Evolutionary conservation across 2,329 filamentous ascomycete species (phyloP).

Genomic region (Aspergillus pseudotamarii): DNA sequence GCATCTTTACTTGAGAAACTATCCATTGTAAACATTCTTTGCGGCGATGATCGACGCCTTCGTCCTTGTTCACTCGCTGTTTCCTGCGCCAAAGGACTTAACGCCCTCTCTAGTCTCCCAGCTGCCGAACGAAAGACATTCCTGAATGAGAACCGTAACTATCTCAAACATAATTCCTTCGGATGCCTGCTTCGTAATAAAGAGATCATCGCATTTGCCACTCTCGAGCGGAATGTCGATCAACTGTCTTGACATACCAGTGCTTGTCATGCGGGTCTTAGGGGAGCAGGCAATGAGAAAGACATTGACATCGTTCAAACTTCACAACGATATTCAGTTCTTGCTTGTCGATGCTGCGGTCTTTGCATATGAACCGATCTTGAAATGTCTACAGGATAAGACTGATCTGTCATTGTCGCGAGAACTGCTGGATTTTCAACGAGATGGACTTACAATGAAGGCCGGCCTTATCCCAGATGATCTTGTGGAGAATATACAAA

Average conservation of each 20-base stretch:
- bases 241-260: constrained; percentile 40
- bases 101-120: constrained; percentile 38
- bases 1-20: constrained; percentile 46
- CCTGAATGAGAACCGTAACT: constrained; percentile 50
- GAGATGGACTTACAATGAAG: constrained; percentile 11
- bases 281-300: constrained; percentile 51
- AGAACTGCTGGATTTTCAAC: constrained; percentile 50
- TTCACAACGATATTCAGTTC: constrained; percentile 48
- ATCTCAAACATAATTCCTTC: constrained; percentile 63
- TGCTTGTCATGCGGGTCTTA: constrained; percentile 56
- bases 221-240: constrained; percentile 56
- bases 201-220: constrained; percentile 63
- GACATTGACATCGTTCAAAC: constrained; percentile 50
- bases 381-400: constrained; percentile 61
- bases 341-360: constrained; percentile 65
- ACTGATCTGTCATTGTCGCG: constrained; percentile 59
- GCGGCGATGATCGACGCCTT: constrained; percentile 30
- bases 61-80: constrained; percentile 47
- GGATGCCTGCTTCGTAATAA: constrained; percentile 60
- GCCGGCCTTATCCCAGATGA: constrained; percentile 15
- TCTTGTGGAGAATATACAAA: constrained; percentile 21
- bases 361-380: constrained; percentile 70
- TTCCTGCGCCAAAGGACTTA: constrained; percentile 46
- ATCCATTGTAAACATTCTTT: constrained; percentile 42
- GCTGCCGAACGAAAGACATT: constrained; percentile 45